Conservation (phyloP, 2,329 filamentous ascomycete species). For the Alternaria sp. region DNA sequence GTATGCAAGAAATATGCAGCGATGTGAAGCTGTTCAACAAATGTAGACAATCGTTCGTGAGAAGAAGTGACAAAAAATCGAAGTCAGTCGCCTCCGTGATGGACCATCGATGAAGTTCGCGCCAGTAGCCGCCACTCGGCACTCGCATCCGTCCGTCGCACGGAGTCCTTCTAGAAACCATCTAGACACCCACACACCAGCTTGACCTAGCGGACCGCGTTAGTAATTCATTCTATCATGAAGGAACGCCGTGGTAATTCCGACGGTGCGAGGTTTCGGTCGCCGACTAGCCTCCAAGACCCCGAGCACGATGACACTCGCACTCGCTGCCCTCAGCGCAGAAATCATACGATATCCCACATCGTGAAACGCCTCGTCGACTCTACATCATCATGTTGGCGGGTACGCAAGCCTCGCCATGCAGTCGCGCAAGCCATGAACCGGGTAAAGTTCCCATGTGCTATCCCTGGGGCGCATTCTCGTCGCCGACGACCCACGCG, state of each 20-base stretch:
- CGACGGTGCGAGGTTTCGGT: background rate
- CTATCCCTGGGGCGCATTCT: background rate
- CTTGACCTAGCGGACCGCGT: background rate
- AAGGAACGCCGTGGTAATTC: background rate
- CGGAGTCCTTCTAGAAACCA: background rate
- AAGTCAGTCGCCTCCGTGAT: background rate
- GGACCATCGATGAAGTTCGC: background rate
- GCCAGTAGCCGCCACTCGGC: background rate
- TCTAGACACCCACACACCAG: background rate
- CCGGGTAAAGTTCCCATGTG: constrained; percentile 6
- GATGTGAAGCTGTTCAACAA: background rate
- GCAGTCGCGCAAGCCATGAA: background rate
- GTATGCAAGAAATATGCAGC: background rate
- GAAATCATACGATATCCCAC: constrained; percentile 9
- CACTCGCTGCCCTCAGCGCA: background rate
- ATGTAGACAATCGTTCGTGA: background rate
- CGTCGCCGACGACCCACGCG: constrained; percentile 14
- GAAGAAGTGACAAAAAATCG: background rate
- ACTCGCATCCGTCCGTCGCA: background rate
- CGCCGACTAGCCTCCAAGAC: background rate
- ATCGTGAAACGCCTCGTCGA: constrained; percentile 3
- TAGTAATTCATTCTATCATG: background rate
- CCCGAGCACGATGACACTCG: background rate
- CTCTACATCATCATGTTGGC: background rate
- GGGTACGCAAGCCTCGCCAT: constrained; percentile 3